Percentiles rank a stretch among this genome's conserved stretches.
phyloP scores from a whole-genome alignment of 2,329 filamentous ascomycete species.

The Monilinia fructigena region DNA sequence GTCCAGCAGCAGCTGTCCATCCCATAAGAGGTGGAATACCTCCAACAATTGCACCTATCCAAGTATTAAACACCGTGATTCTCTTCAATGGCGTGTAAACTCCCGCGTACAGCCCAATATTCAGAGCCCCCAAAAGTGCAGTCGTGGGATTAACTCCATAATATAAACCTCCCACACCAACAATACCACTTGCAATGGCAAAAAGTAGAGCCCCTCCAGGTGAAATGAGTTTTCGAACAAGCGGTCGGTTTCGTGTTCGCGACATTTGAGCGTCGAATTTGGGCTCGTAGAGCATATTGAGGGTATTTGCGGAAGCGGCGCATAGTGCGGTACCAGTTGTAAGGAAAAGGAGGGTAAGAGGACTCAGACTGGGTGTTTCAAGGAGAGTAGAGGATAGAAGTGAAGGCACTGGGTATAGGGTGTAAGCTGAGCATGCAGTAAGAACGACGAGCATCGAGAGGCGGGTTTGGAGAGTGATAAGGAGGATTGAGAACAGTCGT shows the following conservation, averaged over 20 bases:
- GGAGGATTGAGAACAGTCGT: slow-evolving; percentile 71
- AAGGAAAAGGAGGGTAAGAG: slow-evolving; percentile 87
- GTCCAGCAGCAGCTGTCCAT: slow-evolving; percentile 91
- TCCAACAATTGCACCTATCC: slow-evolving; percentile 89
- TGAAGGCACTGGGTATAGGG: slow-evolving; percentile 86
- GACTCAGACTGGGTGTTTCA: slow-evolving; percentile 74
- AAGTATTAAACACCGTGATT: slow-evolving; percentile 83
- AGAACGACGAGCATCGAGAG: slow-evolving; percentile 89
- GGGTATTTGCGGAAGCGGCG: slow-evolving; percentile 85
- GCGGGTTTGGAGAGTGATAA: slow-evolving; percentile 91
- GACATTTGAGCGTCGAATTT: slow-evolving; percentile 89
- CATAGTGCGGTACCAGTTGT: slow-evolving; percentile 86
- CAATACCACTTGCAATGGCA: slow-evolving; percentile 67
- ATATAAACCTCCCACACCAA: slow-evolving; percentile 73
- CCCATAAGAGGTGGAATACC: slow-evolving; percentile 96
- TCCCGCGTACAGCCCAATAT: slow-evolving; percentile 87
- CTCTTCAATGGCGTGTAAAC: slow-evolving; percentile 92
- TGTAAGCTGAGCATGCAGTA: slow-evolving; percentile 86
- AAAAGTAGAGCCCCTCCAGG: slow-evolving; percentile 72
- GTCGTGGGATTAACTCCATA: slow-evolving; percentile 93
- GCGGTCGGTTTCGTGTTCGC: slow-evolving; percentile 84
- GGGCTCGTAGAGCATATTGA: slow-evolving; percentile 97
- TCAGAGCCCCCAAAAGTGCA: slow-evolving; percentile 76
- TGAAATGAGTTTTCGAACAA: slow-evolving; percentile 78
- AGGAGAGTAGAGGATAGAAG: slow-evolving; percentile 70